These are phyloP conservation scores for Tolypocladium amazonense DNA, from an alignment of 2,329 filamentous ascomycete genomes.

Conservation along the genomic window DNA sequence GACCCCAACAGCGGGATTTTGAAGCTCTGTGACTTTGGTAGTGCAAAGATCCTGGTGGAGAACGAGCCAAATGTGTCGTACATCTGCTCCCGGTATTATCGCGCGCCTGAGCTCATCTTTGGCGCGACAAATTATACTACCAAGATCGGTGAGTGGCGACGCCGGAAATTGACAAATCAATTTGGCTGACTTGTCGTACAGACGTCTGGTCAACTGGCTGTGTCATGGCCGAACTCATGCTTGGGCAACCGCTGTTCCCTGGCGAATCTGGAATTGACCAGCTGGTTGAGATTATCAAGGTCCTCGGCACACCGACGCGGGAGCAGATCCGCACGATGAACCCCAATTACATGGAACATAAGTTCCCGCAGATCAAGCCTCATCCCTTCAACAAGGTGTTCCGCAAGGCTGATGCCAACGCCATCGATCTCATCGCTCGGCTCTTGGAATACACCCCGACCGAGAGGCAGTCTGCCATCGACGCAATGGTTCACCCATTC, in stretches of 20 bases:
- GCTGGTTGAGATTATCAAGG: conserved; percentile 98
- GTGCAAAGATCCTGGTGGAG: conserved; percentile 95
- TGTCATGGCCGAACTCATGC: conserved; percentile 98
- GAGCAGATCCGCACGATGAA: conserved; percentile 99
- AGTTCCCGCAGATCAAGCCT: conserved; percentile 99
- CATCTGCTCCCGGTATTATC: conserved; percentile 98
- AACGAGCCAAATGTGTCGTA: conserved; percentile 99
- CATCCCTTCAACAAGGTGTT: conserved; percentile 99
- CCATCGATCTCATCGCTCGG: conserved; percentile 88
- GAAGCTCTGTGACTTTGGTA: conserved; percentile 98
- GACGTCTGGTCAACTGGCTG: conserved; percentile 99
- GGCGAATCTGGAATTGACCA: conserved; percentile 98
- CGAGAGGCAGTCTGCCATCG: conserved; percentile 82
- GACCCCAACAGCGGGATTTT: conserved; percentile 85
- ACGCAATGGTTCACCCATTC: conserved; percentile 97
- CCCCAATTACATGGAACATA: conserved; percentile 99
- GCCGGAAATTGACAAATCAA: background rate
- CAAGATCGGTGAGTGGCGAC: conserved; percentile 80
- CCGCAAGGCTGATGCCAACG: conserved; percentile 85
- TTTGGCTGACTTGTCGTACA: conserved; percentile 31
- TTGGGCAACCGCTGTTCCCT: conserved; percentile 94
- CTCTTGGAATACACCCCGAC: conserved; percentile 96
- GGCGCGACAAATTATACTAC: conserved; percentile 99
- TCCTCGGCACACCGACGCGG: conserved; percentile 87
- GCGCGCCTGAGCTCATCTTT: conserved; percentile 95